A percentile compares a stretch with the other conserved stretches of the same genome.
Evolutionary conservation across 345 rosid genomes (phyloP).

Genomic region (Zanthoxylum bungeanum): DNA sequence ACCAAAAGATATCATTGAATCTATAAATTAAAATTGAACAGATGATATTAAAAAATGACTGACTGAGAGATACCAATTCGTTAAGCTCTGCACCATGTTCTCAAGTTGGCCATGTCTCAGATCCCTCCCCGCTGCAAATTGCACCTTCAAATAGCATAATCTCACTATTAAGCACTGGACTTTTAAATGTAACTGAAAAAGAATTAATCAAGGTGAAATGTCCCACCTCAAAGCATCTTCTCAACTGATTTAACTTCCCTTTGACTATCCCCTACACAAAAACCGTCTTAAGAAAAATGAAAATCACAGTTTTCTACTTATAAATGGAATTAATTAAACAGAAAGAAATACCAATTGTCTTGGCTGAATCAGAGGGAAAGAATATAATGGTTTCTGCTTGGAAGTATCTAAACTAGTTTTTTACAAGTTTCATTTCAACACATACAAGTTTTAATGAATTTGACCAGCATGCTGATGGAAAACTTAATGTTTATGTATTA

Average conservation of each 20-base stretch:
- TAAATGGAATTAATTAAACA: neutral
- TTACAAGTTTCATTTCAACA: neutral
- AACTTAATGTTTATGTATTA: neutral
- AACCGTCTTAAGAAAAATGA: neutral
- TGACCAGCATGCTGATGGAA: neutral
- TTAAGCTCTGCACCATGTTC: constrained; percentile 35
- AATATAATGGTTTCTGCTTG: neutral
- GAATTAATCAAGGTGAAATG: neutral
- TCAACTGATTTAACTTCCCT: constrained; percentile 44
- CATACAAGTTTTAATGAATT: neutral
- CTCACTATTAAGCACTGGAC: neutral
- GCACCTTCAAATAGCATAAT: constrained; percentile 24
- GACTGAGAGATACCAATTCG: constrained; percentile 12
- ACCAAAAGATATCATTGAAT: neutral
- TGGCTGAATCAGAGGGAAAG: neutral
- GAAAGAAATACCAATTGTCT: neutral
- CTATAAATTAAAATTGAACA: neutral
- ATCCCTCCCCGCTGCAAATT: constrained; percentile 46
- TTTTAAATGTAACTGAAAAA: neutral
- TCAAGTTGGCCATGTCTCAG: constrained; percentile 36
- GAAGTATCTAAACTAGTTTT: neutral
- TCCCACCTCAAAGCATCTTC: constrained; percentile 40
- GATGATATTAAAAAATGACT: neutral
- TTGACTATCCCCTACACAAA: constrained; percentile 36
- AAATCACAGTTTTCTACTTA: neutral